Conservation (phyloP, 23 red algal species). For the Gracilaria vermiculophylla region DNA sequence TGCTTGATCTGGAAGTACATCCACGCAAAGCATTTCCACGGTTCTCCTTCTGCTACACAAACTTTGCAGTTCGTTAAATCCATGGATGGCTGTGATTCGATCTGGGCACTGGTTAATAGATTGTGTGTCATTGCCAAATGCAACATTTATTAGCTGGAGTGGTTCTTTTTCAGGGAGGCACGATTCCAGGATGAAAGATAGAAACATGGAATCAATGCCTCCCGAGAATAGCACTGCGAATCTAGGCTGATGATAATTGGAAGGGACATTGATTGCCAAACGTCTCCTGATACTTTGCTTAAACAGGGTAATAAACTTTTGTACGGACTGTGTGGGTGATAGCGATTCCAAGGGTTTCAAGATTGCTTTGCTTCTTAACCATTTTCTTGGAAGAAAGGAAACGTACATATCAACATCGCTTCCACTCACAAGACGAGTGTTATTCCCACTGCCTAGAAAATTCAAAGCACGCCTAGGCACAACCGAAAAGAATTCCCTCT, state of each 20-base stretch:
- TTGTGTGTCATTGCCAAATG: conserved; percentile 39
- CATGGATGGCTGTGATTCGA: conserved; percentile 49
- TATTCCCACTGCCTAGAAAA: neutral
- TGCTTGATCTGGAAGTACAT: conserved; percentile 51
- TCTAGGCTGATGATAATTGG: neutral
- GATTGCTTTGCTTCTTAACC: neutral
- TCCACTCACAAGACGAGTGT: conserved; percentile 1
- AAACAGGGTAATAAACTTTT: conserved; percentile 25
- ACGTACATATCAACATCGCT: conserved; percentile 41
- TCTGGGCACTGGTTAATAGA: conserved; percentile 57
- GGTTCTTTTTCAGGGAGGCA: conserved; percentile 53
- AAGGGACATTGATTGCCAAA: conserved; percentile 4
- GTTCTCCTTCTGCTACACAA: neutral
- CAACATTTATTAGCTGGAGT: conserved; percentile 84
- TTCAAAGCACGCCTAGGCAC: neutral
- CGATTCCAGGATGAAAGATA: conserved; percentile 61
- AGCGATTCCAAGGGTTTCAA: neutral
- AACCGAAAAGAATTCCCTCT: conserved; percentile 18
- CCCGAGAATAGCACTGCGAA: conserved; percentile 91
- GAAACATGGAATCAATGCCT: conserved; percentile 82
- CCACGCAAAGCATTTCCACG: conserved; percentile 67
- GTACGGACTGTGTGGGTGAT: neutral
- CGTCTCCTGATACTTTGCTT: conserved; percentile 27
- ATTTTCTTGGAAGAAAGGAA: conserved; percentile 36
- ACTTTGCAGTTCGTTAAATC: conserved; percentile 28